Base-by-base conservation (phyloP, 208 protist genomes). In the Trypanosoma cruzi region DNA sequence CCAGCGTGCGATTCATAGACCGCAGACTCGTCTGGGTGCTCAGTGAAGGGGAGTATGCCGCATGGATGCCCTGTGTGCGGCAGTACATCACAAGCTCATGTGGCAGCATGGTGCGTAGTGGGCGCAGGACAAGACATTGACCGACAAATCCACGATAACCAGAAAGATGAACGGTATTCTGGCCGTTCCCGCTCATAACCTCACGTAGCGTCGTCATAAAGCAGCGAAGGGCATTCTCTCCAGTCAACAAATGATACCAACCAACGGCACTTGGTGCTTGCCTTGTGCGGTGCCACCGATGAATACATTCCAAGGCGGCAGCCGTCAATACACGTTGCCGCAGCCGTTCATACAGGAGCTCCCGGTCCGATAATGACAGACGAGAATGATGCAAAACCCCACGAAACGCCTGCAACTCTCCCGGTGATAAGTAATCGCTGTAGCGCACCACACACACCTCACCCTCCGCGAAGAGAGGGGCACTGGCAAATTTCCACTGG, bases 1-100 rank as follows among this genome's bases (percentile, higher is more conserved):
- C 88, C 20, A 96, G 56, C 2, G 67, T 72, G 32, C 86, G 79
- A 61, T 81, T 71, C 20, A 93, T 60, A 10, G 88, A 92, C 0
- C 71, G 81, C 22, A 80, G 42, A 50, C 65, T 68, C 22, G 75
- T 90, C 22, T 64, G 28, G 0, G 91, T 93, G 32, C 71, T 48
- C 28, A 92, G 61, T 10, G 78, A 71, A 20, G 91, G 88, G 1
- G 86, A 89, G 70, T 85, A 93, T 20, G 60, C 62, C 37, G 32
- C 64, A 1, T 16, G 5, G 50, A 96, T 86, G 37, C 68, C 71
- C 26, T 85, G 76, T 26, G 89, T 61, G 13, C 79, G 73, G 37
- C 69, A 77, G 67, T 87, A 94, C 28, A 89, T 29, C 14, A 93
- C 73, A 22, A 85, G 52, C 61, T 96, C 91, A 36, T 74, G 83